These are phyloP conservation scores for Pseudomassariella vexata DNA, from an alignment of 2,329 filamentous ascomycete species.

Conservation along the genomic window DNA sequence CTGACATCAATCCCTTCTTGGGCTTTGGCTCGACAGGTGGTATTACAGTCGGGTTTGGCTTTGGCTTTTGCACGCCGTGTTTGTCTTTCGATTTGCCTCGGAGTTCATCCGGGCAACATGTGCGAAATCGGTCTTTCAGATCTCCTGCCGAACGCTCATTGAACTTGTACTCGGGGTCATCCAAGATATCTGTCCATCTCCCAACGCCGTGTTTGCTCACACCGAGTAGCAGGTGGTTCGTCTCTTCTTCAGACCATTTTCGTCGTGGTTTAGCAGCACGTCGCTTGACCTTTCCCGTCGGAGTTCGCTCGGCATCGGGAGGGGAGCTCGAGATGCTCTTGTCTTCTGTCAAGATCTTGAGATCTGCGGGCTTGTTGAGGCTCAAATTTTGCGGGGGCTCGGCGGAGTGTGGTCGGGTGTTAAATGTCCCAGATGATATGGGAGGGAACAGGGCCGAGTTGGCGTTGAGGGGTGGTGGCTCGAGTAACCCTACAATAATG, in stretches of 20 bases:
- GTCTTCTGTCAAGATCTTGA: constrained; percentile 17
- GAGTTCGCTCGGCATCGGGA: constrained; percentile 21
- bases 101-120: constrained; percentile 58
- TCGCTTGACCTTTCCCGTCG: constrained; percentile 39
- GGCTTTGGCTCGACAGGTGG: constrained; percentile 26
- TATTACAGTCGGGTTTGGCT: constrained; percentile 11
- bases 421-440: constrained; percentile 52
- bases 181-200: constrained; percentile 59
- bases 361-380: constrained; percentile 23
- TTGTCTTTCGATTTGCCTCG: constrained; percentile 31
- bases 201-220: constrained; percentile 59
- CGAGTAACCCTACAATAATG: constrained; percentile 59
- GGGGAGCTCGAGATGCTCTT: constrained; percentile 19
- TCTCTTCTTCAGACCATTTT: constrained; percentile 62
- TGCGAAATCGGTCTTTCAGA: constrained; percentile 61
- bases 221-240: constrained; percentile 54
- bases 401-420: constrained; percentile 37
- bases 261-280: constrained; percentile 51
- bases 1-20: constrained; percentile 45
- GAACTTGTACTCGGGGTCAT: constrained; percentile 55
- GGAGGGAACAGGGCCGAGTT: constrained; percentile 51
- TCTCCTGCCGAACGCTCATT: constrained; percentile 57
- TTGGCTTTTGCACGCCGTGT: constrained; percentile 20
- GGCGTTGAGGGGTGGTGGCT: constrained; percentile 57
- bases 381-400: constrained; percentile 36